A percentile compares a stretch with the other conserved stretches of the same genome.
Conservation (phyloP, 2,329 filamentous ascomycete genomes). For the Exophiala bonariae region DNA sequence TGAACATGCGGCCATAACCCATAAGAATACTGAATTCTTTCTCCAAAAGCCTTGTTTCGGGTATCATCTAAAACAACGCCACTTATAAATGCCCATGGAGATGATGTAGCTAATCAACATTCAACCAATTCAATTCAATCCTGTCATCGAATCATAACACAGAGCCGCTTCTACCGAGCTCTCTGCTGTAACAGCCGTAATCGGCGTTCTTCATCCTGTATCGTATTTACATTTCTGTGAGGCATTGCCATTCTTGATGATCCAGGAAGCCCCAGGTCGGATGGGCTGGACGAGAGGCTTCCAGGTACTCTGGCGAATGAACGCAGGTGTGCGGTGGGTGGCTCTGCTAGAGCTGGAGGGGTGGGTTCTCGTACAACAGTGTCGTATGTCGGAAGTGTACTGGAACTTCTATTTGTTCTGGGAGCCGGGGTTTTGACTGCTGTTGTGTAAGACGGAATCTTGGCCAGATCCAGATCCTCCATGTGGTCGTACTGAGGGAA, state of each 20-base stretch:
- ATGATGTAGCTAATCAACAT: no score
- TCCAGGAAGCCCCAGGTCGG: slow-evolving; percentile 29
- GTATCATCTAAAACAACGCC: no score
- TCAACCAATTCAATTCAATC: no score
- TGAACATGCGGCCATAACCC: no score
- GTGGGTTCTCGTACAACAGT: slow-evolving; percentile 45
- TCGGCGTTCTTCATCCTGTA: slow-evolving; percentile 41
- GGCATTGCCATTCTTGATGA: slow-evolving; percentile 29
- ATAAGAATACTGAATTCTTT: no score
- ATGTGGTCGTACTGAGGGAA: slow-evolving; percentile 55
- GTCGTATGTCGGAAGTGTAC: slow-evolving; percentile 64
- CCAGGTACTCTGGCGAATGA: slow-evolving; percentile 37
- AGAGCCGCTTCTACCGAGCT: slow-evolving; percentile 30
- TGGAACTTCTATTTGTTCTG: slow-evolving; percentile 43
- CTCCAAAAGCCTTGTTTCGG: no score
- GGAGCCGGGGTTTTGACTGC: slow-evolving; percentile 67
- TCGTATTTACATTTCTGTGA: slow-evolving; percentile 25
- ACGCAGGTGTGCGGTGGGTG: slow-evolving; percentile 40
- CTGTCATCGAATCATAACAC: no score
- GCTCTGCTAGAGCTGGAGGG: slow-evolving; percentile 34
- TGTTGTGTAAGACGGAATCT: slow-evolving; percentile 76
- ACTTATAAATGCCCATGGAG: no score
- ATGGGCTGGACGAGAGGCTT: slow-evolving; percentile 28
- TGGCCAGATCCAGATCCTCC: slow-evolving; percentile 65
- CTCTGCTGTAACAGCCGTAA: slow-evolving; percentile 41